Conservation (phyloP, 169 alveolate genomes). For the Plasmodium adleri region DNA sequence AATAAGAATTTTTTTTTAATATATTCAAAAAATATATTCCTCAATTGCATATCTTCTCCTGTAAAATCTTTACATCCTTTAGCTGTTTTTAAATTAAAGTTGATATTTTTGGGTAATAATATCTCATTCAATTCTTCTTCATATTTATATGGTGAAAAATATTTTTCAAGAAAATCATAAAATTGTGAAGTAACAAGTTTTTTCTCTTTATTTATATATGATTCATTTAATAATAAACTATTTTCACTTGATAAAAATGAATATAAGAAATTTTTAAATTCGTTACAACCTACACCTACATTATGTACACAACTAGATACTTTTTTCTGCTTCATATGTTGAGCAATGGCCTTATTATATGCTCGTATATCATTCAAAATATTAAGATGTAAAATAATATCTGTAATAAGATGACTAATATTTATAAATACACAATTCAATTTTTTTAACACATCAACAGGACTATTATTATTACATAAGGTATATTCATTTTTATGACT, state of each 20-base stretch:
- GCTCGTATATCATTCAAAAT: slow-evolving; percentile 72
- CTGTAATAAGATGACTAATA: slow-evolving; percentile 35
- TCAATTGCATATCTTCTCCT: slow-evolving; percentile 94
- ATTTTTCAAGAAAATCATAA: slow-evolving; percentile 9
- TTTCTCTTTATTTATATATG: slow-evolving; percentile 13
- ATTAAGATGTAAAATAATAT: slow-evolving; percentile 54
- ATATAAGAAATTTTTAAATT: slow-evolving; percentile 68
- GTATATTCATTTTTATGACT: slow-evolving; percentile 6
- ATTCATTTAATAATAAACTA: neutral
- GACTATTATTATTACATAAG: slow-evolving; percentile 3
- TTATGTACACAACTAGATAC: slow-evolving; percentile 50
- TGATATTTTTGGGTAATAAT: slow-evolving; percentile 82
- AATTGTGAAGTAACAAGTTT: slow-evolving; percentile 8
- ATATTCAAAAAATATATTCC: slow-evolving; percentile 90
- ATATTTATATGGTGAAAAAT: slow-evolving; percentile 27
- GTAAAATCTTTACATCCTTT: slow-evolving; percentile 96
- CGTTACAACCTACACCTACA: slow-evolving; percentile 63
- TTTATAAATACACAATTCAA: slow-evolving; percentile 24
- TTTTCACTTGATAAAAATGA: slow-evolving; percentile 20
- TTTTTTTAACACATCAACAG: slow-evolving; percentile 21
- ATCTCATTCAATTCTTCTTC: slow-evolving; percentile 33
- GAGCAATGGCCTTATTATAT: slow-evolving; percentile 52
- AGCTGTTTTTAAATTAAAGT: slow-evolving; percentile 92
- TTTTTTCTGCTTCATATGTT: slow-evolving; percentile 50
- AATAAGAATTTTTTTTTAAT: slow-evolving; percentile 90